phyloP scores from a whole-genome alignment of 495 filamentous ascomycete species.

The Copromyces sp. region DNA sequence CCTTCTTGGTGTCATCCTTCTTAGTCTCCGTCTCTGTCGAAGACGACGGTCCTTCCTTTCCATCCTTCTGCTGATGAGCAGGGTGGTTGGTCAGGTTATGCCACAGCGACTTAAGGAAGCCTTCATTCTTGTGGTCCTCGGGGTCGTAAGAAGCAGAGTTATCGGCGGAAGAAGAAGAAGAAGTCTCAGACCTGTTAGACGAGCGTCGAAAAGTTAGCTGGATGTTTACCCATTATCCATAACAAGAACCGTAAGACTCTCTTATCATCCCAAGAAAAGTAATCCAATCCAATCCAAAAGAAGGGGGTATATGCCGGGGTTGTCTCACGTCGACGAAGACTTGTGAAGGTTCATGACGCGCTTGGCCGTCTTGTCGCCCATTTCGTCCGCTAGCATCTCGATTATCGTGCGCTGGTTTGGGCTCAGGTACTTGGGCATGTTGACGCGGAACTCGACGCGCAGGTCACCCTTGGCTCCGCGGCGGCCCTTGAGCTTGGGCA shows the following conservation, averaged over 20 bases:
- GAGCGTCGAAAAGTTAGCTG: constrained; percentile 1
- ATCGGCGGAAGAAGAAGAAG: background rate
- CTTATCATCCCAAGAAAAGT: background rate
- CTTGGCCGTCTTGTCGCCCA: constrained; percentile 83
- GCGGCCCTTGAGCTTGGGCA: constrained; percentile 61
- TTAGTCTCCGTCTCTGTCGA: constrained; percentile 23
- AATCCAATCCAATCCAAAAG: background rate
- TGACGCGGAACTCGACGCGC: constrained; percentile 86
- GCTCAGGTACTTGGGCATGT: constrained; percentile 87
- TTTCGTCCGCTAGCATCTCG: constrained; percentile 92
- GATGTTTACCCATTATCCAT: background rate
- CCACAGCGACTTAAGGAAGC: constrained; percentile 84
- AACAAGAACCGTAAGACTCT: background rate
- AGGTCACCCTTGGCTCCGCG: constrained; percentile 63
- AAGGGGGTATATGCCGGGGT: constrained; percentile 7
- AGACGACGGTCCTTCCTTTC: background rate
- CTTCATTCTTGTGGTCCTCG: constrained; percentile 53
- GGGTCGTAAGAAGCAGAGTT: constrained; percentile 20
- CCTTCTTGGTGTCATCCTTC: constrained; percentile 44
- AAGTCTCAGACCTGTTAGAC: constrained; percentile 1
- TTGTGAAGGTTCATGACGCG: constrained; percentile 63
- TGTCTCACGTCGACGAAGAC: constrained; percentile 4
- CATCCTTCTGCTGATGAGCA: constrained; percentile 33
- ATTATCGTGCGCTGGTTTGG: constrained; percentile 81
- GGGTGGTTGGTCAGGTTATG: constrained; percentile 74